phyloP scores from a whole-genome alignment of 495 filamentous ascomycete genomes.

The Daldinia grandis region DNA sequence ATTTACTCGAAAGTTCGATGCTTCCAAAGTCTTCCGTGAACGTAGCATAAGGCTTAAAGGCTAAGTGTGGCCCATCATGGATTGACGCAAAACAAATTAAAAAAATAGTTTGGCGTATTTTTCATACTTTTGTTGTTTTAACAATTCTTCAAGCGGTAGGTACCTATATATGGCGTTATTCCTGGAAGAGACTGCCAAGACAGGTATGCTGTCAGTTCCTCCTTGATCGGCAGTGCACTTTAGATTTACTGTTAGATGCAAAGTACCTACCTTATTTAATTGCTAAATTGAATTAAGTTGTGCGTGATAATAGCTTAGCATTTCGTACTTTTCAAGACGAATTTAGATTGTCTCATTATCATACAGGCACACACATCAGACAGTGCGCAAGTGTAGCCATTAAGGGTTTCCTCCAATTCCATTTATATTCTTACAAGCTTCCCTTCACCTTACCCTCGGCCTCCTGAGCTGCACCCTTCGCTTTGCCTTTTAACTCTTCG shows the following conservation, averaged over 20 bases:
- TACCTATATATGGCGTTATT: too few relatives aligned
- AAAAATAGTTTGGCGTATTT: too few relatives aligned
- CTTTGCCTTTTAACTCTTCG: constrained; percentile 44
- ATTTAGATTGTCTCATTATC: neutral
- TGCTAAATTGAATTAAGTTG: neutral
- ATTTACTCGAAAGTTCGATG: neutral
- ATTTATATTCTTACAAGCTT: constrained; percentile 24
- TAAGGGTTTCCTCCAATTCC: neutral
- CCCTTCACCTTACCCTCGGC: constrained; percentile 45
- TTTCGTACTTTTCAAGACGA: neutral
- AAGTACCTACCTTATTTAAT: too few relatives aligned
- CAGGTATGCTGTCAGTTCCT: constrained; percentile 53
- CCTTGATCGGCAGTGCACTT: constrained; percentile 44
- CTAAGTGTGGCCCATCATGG: neutral
- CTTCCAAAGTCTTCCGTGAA: neutral
- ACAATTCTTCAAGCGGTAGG: too few relatives aligned
- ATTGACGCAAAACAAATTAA: neutral
- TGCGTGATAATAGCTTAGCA: neutral
- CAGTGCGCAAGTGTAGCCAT: neutral
- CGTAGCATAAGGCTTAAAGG: neutral
- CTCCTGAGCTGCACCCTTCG: constrained; percentile 41
- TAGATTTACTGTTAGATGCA: constrained; percentile 45
- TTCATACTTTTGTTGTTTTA: too few relatives aligned
- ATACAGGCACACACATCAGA: neutral
- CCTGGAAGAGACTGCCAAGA: too few relatives aligned